phyloP scores from a whole-genome alignment of 2,329 filamentous ascomycete species.

The Sarocladium strictum region DNA sequence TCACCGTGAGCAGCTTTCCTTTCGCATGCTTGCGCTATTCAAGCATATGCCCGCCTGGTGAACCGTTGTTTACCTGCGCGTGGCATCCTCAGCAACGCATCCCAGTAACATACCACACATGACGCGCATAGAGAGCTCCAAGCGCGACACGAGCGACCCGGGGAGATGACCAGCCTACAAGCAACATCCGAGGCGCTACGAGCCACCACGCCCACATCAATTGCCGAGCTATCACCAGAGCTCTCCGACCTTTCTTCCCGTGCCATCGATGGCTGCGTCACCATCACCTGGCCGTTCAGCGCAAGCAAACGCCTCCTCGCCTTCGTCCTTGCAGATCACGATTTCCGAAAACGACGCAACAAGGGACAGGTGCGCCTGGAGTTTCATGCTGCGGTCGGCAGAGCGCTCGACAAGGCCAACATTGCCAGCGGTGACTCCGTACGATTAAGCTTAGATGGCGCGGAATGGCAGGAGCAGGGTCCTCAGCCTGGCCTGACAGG shows the following conservation, averaged over 20 bases:
- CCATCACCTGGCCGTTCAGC: slow-evolving; percentile 88
- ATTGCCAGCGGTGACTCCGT: slow-evolving; percentile 77
- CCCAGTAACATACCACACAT: background rate
- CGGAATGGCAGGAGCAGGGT: slow-evolving; percentile 54
- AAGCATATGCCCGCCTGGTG: slow-evolving; percentile 1
- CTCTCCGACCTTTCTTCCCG: slow-evolving; percentile 33
- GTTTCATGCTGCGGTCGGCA: slow-evolving; percentile 66
- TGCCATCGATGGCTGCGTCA: slow-evolving; percentile 65
- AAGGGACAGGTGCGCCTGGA: slow-evolving; percentile 77
- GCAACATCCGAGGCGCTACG: slow-evolving; percentile 18
- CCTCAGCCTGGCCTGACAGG: slow-evolving; percentile 38
- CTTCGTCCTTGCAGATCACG: slow-evolving; percentile 76
- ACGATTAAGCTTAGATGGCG: slow-evolving; percentile 62
- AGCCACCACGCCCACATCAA: slow-evolving; percentile 35
- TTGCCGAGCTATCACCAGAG: slow-evolving; percentile 48
- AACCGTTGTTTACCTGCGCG: background rate
- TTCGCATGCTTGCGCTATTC: background rate
- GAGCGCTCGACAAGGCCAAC: slow-evolving; percentile 57
- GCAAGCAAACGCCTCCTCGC: slow-evolving; percentile 67
- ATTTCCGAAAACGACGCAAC: slow-evolving; percentile 70
- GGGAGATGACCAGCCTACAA: slow-evolving; percentile 19
- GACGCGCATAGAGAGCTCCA: background rate
- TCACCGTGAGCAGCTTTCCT: background rate
- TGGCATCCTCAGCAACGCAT: background rate
- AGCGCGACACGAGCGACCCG: background rate